Evolutionary conservation across 2,329 filamentous ascomycete genomes (phyloP), one percentile per base, ranked within the genome.

Genomic region (Exophiala calicioides): DNA sequence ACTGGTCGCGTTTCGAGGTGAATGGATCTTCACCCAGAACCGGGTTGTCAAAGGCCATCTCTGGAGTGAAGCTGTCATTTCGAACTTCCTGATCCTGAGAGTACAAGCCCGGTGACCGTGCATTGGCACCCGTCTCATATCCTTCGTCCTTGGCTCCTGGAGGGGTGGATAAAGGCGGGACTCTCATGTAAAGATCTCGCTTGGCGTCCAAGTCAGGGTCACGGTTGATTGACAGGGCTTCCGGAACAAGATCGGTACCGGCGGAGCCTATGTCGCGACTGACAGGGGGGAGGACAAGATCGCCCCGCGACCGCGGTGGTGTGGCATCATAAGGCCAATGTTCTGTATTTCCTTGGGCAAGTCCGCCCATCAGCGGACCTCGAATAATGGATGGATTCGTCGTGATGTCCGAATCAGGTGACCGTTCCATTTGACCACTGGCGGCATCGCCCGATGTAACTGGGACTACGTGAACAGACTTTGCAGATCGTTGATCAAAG

Each of bases 301-400:
- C 68, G 55, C 62, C 68, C 58, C 52, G 65, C 15, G 52, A 56
- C 49, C 59, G 63, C 45, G 64, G 67, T 2, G 80, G 79, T 1
- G 80, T 82, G 8, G 73, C 68, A 44, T 79, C 72, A 44, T 79
- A 79, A 23, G 75, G 74, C 74, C 79, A 82, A 43, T 76, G 71
- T 38, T 77, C 74, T 16, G 65, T 66, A 50, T 68, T 69, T 35
- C 70, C 71, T 55, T 73, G 72, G 34, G 72, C 64, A 19, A 69
- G 63, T 24, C 79, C 81, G 39, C 81, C 83, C 38, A 86, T 78
- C 1, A n/a, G n/a, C n/a, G 84, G 84, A 13, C 86, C 88, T 56
- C 90, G 80, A 30, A 94, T 82, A 38, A 90, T 77, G 0, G 90
- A 95, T 2, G 89, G 89, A 62, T 94, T 94, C 13, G 90, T 95